Base-by-base conservation (phyloP, 1,284 basidiomycete species). In the Schizopora paradoxa region DNA sequence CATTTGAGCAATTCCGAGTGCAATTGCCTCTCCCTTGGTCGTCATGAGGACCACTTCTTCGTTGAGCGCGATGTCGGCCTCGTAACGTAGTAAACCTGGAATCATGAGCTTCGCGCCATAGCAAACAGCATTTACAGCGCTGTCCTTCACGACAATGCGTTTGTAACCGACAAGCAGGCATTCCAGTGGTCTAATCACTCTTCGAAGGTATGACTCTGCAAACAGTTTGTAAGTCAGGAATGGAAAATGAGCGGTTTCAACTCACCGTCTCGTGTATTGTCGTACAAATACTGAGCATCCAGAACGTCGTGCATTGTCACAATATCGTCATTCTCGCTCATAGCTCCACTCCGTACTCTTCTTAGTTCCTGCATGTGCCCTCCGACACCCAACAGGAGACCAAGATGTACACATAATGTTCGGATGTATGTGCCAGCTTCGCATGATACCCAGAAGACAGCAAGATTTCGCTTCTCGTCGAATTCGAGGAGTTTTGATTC, bases 51-150 rank as follows among this genome's bases (percentile, higher is more conserved):
- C 95, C 39, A 99, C 88, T 67, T 99, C 96, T 67, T 99, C 96
- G 64, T 95, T 80, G 42, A 97, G 69, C 58, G 92, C 84, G 55
- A 99, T 99, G 63, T 95, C 94, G 36, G 86, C 82, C 68, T 99
- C 94, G 66, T 98, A 99, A 56, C 96, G 90, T 45, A 99, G 75
- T 37, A 99, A 76, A 68, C 96, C 96, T 52, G 96, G 96, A 58
- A 99, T 94, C 96, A 99, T 99, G 61, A 99, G 84, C 67, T 99
- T 98, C 52, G 96, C 96, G 57, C 96, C 96, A 69, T 99, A 99
- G 73, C 96, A 99, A 50, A 99, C 91, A 49, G 96, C 96, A 62
- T 99, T 99, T 60, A 99, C 95, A 13, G 96, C 95, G 58, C 91
- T 94, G 67, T 99, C 96, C 69, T 98, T 98, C 57, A 99, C 95